These are phyloP conservation scores for Fusarium newnesense DNA, from an alignment of 2,329 filamentous ascomycete species.

Conservation along the genomic window DNA sequence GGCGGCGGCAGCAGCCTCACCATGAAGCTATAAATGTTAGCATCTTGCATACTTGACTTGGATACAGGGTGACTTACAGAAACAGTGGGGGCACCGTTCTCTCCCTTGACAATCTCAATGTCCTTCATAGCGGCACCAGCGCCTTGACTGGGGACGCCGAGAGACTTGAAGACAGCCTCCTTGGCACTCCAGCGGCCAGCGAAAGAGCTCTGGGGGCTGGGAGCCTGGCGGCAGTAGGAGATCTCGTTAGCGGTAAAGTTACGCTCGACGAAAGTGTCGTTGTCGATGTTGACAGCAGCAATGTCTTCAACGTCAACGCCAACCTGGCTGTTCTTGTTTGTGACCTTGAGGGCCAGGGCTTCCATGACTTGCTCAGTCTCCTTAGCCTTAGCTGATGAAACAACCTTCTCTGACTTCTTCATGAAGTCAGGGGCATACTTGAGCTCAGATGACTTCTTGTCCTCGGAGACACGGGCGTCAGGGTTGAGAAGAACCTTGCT, in stretches of 20 bases:
- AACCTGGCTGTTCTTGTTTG: conserved; percentile 74
- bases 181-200: conserved; percentile 97
- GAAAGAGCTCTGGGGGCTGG: conserved; percentile 88
- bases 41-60: background rate
- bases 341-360: conserved; percentile 73
- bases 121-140: conserved; percentile 91
- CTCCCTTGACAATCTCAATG: conserved; percentile 89
- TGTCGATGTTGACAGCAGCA: conserved; percentile 87
- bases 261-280: conserved; percentile 91
- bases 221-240: conserved; percentile 83
- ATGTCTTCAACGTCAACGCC: conserved; percentile 96
- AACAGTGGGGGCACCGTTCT: conserved; percentile 84
- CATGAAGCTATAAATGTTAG: conserved; percentile 77
- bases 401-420: conserved; percentile 69
- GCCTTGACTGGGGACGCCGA: conserved; percentile 87
- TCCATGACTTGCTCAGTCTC: conserved; percentile 81
- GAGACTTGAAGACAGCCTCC: conserved; percentile 97
- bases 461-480: conserved; percentile 81
- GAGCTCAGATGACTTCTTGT: conserved; percentile 87
- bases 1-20: conserved; percentile 84
- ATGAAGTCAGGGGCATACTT: conserved; percentile 77
- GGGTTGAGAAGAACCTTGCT: conserved; percentile 93
- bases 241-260: conserved; percentile 92
- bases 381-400: conserved; percentile 61
- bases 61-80: conserved; percentile 69